Evolutionary conservation across 2,329 filamentous ascomycete genomes (phyloP).

Genomic region (Calonectria pseudoreteaudii): DNA sequence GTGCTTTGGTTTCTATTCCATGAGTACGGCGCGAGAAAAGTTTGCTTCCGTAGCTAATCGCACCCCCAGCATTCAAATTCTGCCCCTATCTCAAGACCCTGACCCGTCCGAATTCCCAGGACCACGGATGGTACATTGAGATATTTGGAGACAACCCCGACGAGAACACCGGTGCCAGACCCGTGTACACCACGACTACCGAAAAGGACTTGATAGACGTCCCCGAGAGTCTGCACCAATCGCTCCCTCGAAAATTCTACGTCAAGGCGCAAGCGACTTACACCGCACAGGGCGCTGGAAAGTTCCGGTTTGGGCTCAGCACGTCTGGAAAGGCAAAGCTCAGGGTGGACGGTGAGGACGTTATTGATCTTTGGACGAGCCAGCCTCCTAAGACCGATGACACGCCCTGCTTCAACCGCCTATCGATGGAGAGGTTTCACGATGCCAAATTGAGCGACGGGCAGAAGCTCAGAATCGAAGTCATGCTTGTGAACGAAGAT

Average conservation of each 20-base stretch:
- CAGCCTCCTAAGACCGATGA: conserved; percentile 48
- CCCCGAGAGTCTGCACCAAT: conserved; percentile 6
- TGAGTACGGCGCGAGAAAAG: too few species aligned
- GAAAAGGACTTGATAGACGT: conserved; percentile 20
- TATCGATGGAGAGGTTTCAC: conserved; percentile 33
- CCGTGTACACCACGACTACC: conserved; percentile 3
- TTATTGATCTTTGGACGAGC: conserved; percentile 47
- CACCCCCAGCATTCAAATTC: conserved; percentile 4
- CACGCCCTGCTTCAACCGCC: conserved; percentile 48
- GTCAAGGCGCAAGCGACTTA: conserved; percentile 25
- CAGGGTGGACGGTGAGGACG: conserved; percentile 46
- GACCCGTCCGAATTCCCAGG: neutral
- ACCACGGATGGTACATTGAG: conserved; percentile 9
- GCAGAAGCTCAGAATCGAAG: conserved; percentile 26
- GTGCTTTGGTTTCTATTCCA: neutral
- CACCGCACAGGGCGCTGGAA: conserved; percentile 1
- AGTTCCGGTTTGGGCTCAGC: conserved; percentile 46
- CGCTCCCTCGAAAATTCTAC: conserved; percentile 15
- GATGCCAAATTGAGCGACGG: conserved; percentile 22
- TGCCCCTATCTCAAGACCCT: conserved; percentile 1
- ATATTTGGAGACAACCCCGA: conserved; percentile 14
- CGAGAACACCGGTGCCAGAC: neutral
- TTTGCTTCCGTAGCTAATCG: neutral
- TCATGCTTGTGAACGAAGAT: conserved; percentile 36
- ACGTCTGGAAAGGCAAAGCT: conserved; percentile 50